Evolutionary conservation across 2,329 filamentous ascomycete species (phyloP).

Genomic region (Nakataea oryzae): DNA sequence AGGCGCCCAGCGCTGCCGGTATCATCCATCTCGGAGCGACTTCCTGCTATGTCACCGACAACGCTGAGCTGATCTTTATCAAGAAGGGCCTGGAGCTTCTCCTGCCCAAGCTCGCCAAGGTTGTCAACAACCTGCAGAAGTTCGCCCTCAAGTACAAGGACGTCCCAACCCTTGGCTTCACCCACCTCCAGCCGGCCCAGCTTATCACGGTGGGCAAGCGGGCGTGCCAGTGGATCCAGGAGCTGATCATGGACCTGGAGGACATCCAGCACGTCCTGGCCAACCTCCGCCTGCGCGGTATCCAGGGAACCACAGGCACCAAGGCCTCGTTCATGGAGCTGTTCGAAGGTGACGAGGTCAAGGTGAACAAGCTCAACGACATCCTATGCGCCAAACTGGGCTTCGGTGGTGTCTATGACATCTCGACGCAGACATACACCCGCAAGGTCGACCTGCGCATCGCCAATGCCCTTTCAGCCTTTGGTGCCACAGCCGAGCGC

Average conservation of each 20-base stretch:
- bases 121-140: constrained; percentile 60
- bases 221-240: constrained; percentile 63
- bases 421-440: constrained; percentile 52
- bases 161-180: constrained; percentile 23
- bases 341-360: constrained; percentile 36
- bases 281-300: constrained; percentile 1
- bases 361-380: constrained; percentile 43
- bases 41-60: constrained; percentile 55
- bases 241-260: constrained; percentile 64
- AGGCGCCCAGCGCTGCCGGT: constrained; percentile 51
- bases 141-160: constrained; percentile 56
- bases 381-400: constrained; percentile 43
- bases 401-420: constrained; percentile 42
- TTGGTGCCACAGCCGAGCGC: constrained; percentile 66
- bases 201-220: constrained; percentile 55
- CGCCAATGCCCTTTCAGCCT: constrained; percentile 68
- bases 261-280: constrained; percentile 54
- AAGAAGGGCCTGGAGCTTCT: constrained; percentile 67
- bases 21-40: constrained; percentile 72
- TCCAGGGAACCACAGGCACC: constrained; percentile 55
- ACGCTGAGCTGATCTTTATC: constrained; percentile 69
- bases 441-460: constrained; percentile 75
- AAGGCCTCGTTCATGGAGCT: constrained; percentile 52
- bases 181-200: constrained; percentile 57
- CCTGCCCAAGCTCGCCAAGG: constrained; percentile 65